Percentiles rank a stretch among this genome's conserved stretches.
phyloP scores from a whole-genome alignment of 2,329 filamentous ascomycete species.

The Aspergillus hortae region DNA sequence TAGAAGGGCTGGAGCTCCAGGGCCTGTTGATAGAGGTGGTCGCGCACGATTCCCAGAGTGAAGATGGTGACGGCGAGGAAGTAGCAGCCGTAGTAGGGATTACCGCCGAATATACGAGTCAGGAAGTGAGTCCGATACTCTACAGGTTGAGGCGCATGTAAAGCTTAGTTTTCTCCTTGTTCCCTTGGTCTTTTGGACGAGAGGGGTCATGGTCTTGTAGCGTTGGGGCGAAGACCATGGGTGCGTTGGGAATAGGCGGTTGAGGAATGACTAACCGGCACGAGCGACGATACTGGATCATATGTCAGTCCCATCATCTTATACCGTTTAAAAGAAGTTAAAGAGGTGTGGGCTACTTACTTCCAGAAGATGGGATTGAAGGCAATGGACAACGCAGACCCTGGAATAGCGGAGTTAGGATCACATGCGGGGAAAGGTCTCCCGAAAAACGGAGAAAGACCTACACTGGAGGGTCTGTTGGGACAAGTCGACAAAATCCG shows the following conservation, averaged over 20 bases:
- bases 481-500: constrained; percentile 57
- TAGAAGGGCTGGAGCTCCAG: constrained; percentile 73
- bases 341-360: constrained; percentile 52
- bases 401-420: constrained; percentile 45
- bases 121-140: constrained; percentile 91
- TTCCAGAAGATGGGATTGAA: constrained; percentile 99
- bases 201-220: neutral
- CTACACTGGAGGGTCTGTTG: constrained; percentile 65
- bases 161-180: neutral
- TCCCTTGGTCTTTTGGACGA: neutral
- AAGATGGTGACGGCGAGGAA: constrained; percentile 86
- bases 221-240: neutral
- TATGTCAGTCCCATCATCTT: neutral
- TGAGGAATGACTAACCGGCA: constrained; percentile 55
- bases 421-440: constrained; percentile 25
- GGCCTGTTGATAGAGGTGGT: constrained; percentile 81
- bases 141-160: constrained; percentile 35
- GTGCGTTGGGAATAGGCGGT: constrained; percentile 5
- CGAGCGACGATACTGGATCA: constrained; percentile 71
- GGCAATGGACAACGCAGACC: constrained; percentile 74
- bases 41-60: constrained; percentile 81
- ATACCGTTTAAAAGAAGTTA: neutral
- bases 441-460: constrained; percentile 23
- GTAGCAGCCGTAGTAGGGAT: constrained; percentile 79
- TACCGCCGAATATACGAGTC: constrained; percentile 75